Evolutionary conservation across 1,139 yeast species (phyloP).

Genomic region (Suzukiozyma palmioleophila): DNA sequence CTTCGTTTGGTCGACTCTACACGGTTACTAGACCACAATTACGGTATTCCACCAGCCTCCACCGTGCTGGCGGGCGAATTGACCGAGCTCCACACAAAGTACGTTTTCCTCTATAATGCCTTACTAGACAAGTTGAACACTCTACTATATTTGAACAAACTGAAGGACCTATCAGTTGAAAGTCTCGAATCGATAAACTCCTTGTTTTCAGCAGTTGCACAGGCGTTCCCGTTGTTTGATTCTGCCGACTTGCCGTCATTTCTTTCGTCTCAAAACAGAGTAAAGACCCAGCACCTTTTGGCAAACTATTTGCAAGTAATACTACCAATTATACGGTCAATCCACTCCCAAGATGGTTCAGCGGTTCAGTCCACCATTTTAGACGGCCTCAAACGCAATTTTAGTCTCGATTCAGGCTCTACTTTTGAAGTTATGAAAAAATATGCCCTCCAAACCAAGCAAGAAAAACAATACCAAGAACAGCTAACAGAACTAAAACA

Average conservation of each 20-base stretch:
- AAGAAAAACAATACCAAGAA: constrained; percentile 3
- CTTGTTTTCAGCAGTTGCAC: constrained; percentile 9
- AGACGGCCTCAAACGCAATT: constrained; percentile 16
- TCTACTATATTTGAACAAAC: constrained; percentile 26
- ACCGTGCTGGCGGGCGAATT: background rate
- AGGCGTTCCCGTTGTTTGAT: constrained; percentile 13
- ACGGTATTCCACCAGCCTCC: constrained; percentile 22
- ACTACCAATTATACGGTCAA: constrained; percentile 29
- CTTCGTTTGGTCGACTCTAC: constrained; percentile 17
- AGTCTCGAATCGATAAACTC: constrained; percentile 8
- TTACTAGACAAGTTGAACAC: constrained; percentile 22
- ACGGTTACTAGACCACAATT: constrained; percentile 22
- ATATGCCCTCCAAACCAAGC: constrained; percentile 10
- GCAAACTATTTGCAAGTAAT: constrained; percentile 22
- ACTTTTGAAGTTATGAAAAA: constrained; percentile 12
- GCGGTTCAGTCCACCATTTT: constrained; percentile 26
- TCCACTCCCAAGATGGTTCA: constrained; percentile 29
- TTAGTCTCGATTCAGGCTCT: constrained; percentile 10
- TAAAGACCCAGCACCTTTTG: constrained; percentile 24
- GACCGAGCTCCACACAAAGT: constrained; percentile 17
- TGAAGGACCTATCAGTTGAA: constrained; percentile 15
- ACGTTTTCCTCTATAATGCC: constrained; percentile 17
- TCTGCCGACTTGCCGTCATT: constrained; percentile 18
- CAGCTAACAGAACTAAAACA: constrained; percentile 3
- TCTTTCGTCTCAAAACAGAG: constrained; percentile 17